phyloP scores from a whole-genome alignment of 2,329 filamentous ascomycete genomes.

The Verticillium alfalfae region DNA sequence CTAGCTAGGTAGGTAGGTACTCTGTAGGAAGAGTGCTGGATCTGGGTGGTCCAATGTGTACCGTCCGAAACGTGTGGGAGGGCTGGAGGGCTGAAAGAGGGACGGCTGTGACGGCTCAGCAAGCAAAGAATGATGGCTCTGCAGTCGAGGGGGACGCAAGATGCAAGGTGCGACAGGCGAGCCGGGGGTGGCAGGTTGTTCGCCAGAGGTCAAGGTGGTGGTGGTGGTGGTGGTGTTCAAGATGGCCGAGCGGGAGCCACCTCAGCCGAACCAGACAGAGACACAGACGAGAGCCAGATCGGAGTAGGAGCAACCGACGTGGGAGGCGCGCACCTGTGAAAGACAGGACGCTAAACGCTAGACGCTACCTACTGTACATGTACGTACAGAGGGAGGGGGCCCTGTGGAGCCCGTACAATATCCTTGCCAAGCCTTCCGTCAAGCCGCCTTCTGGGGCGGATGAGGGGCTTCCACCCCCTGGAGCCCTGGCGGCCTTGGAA shows the following conservation, averaged over 20 bases:
- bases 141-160: background rate
- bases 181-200: background rate
- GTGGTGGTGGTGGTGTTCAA: background rate
- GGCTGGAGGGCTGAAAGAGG: background rate
- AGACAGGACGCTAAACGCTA: too few species aligned
- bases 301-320: background rate
- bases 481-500: background rate
- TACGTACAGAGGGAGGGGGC: background rate
- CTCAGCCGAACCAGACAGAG: too few species aligned
- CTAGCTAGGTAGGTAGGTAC: too few species aligned
- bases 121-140: background rate
- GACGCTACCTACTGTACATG: background rate
- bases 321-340: background rate
- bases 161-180: background rate
- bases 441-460: background rate
- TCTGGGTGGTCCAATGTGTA: background rate
- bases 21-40: background rate
- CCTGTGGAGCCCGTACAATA: background rate
- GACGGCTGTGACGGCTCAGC: background rate
- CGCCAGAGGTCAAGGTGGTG: background rate
- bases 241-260: background rate
- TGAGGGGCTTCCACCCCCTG: background rate
- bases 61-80: background rate
- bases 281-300: background rate
- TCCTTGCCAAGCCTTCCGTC: background rate